Evolutionary conservation across 2,329 filamentous ascomycete species (phyloP), one percentile per base, ranked within the genome.

Genomic region (Ambrosiella xylebori): DNA sequence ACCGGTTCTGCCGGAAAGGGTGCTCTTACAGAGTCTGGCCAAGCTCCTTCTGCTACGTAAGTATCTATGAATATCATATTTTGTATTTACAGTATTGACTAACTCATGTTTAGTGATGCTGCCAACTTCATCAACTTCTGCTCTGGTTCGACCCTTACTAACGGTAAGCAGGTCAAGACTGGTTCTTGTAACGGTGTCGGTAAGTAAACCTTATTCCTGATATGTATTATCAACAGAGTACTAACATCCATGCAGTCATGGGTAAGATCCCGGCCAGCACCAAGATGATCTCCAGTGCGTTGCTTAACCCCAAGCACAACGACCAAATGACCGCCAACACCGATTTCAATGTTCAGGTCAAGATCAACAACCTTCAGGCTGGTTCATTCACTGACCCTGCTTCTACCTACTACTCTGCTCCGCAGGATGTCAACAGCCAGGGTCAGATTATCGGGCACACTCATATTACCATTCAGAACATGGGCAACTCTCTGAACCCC

Each of bases 81-180:
- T 36, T 35, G 12, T 27, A 17, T 56, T 40, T 17, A 11, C 13
- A 4, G 11, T 7, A 56, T 15, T 38, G n/a, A 19, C 56, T 64
- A 68, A 63, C 67, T 58, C 38, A 7, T 35, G 9, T 27, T n/a
- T 51, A 81, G 78, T 62, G 78, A 82, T 63, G 61, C 69, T 15
- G 70, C 71, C 70, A 82, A 82, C 70, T 82, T 81, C 66, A 80
- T 82, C 74, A 82, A 81, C 73, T 80, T 81, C 66, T 82, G 79
- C 65, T 61, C 67, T 3, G 77, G 75, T 51, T 64, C 75, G 65
- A 75, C 71, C 0, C 66, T 81, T 53, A 84, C 81, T 62, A 80
- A 85, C 64, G 81, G 81, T 64, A 68, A 75, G 36, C 81, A 84
- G 66, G 71, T 76, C 56, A 71, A 71, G 60, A 67, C 63, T 3